Evolutionary conservation across 805 yeast species (phyloP).

Genomic region (Myxozyma vanderwaltii): DNA sequence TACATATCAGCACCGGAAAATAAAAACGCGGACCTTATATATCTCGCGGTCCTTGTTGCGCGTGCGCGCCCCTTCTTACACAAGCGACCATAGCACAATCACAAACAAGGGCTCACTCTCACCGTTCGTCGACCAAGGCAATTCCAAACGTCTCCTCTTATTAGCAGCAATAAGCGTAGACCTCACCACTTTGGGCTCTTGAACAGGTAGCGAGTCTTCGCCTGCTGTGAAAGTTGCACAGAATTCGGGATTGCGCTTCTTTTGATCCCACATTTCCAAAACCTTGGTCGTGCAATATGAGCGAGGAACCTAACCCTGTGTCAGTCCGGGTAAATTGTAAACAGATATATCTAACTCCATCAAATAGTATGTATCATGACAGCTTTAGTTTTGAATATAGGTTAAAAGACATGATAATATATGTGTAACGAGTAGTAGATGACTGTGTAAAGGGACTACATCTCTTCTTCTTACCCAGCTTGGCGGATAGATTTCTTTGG

Average conservation of each 20-base stretch:
- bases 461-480: constrained; percentile 25
- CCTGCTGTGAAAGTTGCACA: not conserved
- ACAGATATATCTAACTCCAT: not conserved
- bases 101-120: too few relatives aligned
- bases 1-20: too few relatives aligned
- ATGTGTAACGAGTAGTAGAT: too few relatives aligned
- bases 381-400: not conserved
- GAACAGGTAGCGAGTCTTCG: not conserved
- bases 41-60: too few relatives aligned
- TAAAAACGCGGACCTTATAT: too few relatives aligned
- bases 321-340: constrained; percentile 1
- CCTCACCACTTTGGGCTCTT: not conserved
- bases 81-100: too few relatives aligned
- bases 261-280: not conserved
- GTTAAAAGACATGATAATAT: too few relatives aligned
- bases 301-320: not conserved
- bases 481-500: constrained; percentile 10
- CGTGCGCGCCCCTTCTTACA: too few relatives aligned
- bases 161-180: not conserved
- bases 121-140: not conserved
- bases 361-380: not conserved
- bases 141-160: not conserved
- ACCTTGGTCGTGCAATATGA: not conserved
- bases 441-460: too few relatives aligned
- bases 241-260: not conserved